Evolutionary conservation across 1,284 basidiomycete genomes (phyloP), one percentile per base, ranked within the genome.

Genomic region (Apiotrichum veenhuisii): DNA sequence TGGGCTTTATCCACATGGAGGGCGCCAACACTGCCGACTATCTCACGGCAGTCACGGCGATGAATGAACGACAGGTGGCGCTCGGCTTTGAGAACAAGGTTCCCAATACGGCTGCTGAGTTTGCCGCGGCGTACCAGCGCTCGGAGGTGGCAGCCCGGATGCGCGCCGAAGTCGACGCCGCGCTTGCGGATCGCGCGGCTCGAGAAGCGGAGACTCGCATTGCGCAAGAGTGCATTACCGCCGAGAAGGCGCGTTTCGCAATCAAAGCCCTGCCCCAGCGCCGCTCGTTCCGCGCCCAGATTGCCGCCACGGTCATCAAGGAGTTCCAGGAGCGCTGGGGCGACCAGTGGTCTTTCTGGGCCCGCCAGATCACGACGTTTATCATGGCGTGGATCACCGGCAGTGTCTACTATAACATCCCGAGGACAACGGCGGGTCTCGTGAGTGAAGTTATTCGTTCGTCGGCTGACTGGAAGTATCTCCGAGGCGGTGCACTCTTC

Each of bases 401-500:
- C 10, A 87, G 86, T 1, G 82, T 87, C 30, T 94, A 89, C 79
- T 79, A 86, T 58, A 79, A 83, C 8, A 77, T 86, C 49, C 79
- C 84, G 0, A 78, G 84, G 20, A 73, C 78, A 5, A 89, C 90
- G 0, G 71, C 77, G 0, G 85, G 84, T 14, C 88, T 84, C 5
- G 46, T 36, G n/a, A 42, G 41, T 2, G 20, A 5, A 22, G 3
- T 2, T 7, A 23, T 15, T 8, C n/a, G 85, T 86, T 18, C 83
- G 89, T n/a, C 89, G 89, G 7, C 89, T 89, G 77, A 69, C 76
- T 78, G 55, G 66, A 12, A 38, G 37, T 46, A 33, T 50, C 86
- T 87, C 17, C 84, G 90, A 22, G 89, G 89, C 3, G 91, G 90
- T 77, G 72, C 78, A n/a, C 63, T 79, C 55, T 81, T 80, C 69